A percentile compares a stretch with the other conserved stretches of the same genome.
These are phyloP conservation scores for Apiospora pterosperma DNA, from an alignment of 2,329 filamentous ascomycete species.

Conservation along the genomic window DNA sequence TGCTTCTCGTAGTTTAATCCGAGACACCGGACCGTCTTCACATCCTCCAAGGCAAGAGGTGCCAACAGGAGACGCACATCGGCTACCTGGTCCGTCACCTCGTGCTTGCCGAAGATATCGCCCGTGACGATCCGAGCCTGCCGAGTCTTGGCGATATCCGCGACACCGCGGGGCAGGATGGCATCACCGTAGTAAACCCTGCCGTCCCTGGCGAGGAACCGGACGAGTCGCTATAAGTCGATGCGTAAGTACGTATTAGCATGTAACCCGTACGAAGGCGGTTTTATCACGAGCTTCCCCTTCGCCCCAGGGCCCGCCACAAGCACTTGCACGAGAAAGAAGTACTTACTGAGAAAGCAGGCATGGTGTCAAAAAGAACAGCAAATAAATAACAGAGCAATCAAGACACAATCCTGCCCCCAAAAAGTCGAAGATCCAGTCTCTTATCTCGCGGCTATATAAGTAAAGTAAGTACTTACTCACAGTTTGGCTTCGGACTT, in stretches of 20 bases:
- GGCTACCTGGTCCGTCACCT: constrained; percentile 59
- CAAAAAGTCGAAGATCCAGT: not conserved
- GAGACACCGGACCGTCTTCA: constrained; percentile 65
- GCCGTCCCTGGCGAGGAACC: constrained; percentile 70
- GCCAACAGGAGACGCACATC: constrained; percentile 56
- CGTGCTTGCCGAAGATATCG: constrained; percentile 62
- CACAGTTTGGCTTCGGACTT: not conserved
- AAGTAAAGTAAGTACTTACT: too few species aligned
- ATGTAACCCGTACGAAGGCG: not conserved
- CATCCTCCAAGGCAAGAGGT: constrained; percentile 59
- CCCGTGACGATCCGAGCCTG: constrained; percentile 62
- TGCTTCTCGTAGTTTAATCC: constrained; percentile 72
- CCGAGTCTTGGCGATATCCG: constrained; percentile 57
- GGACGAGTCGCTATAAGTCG: constrained; percentile 58
- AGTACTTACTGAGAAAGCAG: constrained; percentile 39
- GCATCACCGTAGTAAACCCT: constrained; percentile 71
- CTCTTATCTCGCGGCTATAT: not conserved
- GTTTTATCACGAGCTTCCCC: not conserved
- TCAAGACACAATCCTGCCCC: not conserved
- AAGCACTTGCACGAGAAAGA: constrained; percentile 19
- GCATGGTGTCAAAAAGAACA: constrained; percentile 26
- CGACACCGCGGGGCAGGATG: constrained; percentile 58
- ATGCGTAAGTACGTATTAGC: not conserved
- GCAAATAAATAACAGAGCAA: not conserved
- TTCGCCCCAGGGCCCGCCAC: not conserved